Evolutionary conservation across 2,329 filamentous ascomycete species (phyloP).

Genomic region (Pseudogymnoascus sp.): DNA sequence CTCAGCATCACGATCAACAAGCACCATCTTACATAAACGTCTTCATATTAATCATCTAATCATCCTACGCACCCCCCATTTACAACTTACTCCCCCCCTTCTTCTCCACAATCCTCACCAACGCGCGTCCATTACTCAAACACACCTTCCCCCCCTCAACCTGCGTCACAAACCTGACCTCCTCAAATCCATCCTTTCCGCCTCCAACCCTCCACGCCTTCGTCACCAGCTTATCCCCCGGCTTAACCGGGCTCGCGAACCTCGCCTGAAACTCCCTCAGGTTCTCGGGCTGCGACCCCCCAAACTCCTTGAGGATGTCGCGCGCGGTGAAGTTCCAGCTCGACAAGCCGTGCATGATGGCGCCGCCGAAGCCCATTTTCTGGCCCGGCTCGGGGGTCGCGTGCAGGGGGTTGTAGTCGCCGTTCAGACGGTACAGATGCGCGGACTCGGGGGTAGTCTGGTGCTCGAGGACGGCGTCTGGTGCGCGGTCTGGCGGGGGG

Average conservation of each 20-base stretch:
- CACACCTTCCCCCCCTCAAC: slow-evolving; percentile 75
- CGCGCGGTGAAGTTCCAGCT: slow-evolving; percentile 73
- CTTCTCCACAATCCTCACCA: slow-evolving; percentile 31
- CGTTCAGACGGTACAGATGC: slow-evolving; percentile 73
- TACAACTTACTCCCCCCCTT: neutral
- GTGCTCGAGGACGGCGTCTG: slow-evolving; percentile 62
- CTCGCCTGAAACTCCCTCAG: slow-evolving; percentile 82
- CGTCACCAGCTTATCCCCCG: slow-evolving; percentile 68
- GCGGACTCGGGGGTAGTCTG: slow-evolving; percentile 67
- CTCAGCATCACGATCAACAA: neutral
- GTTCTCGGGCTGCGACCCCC: slow-evolving; percentile 66
- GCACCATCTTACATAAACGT: neutral
- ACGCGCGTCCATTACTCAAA: slow-evolving; percentile 71
- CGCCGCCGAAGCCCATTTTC: slow-evolving; percentile 81
- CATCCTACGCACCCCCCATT: neutral
- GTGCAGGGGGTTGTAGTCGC: slow-evolving; percentile 87
- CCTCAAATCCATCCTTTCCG: slow-evolving; percentile 56
- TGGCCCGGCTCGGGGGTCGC: slow-evolving; percentile 72
- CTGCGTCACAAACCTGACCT: slow-evolving; percentile 67
- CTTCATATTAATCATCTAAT: neutral
- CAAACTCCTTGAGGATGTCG: slow-evolving; percentile 60
- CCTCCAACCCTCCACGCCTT: slow-evolving; percentile 70
- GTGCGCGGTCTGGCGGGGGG: slow-evolving; percentile 61
- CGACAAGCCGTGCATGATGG: slow-evolving; percentile 82
- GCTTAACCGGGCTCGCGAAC: slow-evolving; percentile 76